A percentile compares a stretch with the other conserved stretches of the same genome.
Evolutionary conservation across 192 early-diverging fungal species (phyloP).

Genomic region (Lunasporangiospora selenospora): DNA sequence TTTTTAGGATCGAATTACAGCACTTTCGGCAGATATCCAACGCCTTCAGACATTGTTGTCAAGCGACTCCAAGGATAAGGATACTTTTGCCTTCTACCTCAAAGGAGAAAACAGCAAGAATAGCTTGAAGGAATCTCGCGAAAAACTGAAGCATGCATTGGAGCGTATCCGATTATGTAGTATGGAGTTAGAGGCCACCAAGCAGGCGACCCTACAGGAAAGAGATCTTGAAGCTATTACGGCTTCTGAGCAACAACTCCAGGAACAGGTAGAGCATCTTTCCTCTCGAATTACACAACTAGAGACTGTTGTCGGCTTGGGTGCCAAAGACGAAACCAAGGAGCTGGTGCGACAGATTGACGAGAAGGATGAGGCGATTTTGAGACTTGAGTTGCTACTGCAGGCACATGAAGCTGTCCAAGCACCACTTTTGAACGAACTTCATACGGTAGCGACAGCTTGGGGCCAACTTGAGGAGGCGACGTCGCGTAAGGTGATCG

Average conservation of each 20-base stretch:
- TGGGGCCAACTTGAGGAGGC: conserved; percentile 89
- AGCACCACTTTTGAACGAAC: conserved; percentile 62
- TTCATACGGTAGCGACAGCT: conserved; percentile 70
- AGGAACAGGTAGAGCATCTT: conserved; percentile 53
- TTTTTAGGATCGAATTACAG: conserved; percentile 65
- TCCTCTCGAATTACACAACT: conserved; percentile 29
- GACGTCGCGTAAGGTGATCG: conserved; percentile 81
- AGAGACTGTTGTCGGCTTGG: conserved; percentile 35
- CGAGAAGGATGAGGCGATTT: conserved; percentile 58
- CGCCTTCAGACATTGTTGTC: conserved; percentile 63
- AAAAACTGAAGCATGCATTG: conserved; percentile 59
- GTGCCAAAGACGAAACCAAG: conserved; percentile 34
- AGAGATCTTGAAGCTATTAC: conserved; percentile 19
- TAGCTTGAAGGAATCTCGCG: conserved; percentile 61
- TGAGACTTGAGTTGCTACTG: conserved; percentile 62
- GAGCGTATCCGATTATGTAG: conserved; percentile 47
- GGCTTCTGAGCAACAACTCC: conserved; percentile 51
- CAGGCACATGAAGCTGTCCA: conserved; percentile 55
- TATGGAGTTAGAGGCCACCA: conserved; percentile 23
- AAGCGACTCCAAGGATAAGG: conserved; percentile 60
- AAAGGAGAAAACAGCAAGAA: conserved; percentile 53
- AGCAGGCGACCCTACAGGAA: conserved; percentile 20
- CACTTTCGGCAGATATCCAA: conserved; percentile 67
- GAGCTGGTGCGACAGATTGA: conserved; percentile 34
- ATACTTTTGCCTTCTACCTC: conserved; percentile 61